These are phyloP conservation scores for Colletotrichum euphorbiae DNA, from an alignment of 2,329 filamentous ascomycete species.

Conservation along the genomic window DNA sequence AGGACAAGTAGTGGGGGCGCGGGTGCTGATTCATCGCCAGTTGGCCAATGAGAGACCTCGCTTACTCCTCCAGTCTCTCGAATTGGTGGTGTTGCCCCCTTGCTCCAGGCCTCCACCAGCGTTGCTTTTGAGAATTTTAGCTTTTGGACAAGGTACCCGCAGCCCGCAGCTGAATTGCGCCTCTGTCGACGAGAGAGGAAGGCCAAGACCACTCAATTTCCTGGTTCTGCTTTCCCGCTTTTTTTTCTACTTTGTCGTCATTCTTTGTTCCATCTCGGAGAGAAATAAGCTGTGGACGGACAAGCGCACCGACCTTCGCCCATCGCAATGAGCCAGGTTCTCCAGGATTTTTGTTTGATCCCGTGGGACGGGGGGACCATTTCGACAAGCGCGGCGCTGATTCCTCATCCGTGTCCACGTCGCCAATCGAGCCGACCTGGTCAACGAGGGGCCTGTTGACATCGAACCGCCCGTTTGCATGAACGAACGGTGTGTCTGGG, in stretches of 20 bases:
- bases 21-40: not conserved
- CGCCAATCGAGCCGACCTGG: not conserved
- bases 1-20: not conserved
- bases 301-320: not conserved
- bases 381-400: too few relatives aligned
- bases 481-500: conserved; percentile 1
- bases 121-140: conserved; percentile 30
- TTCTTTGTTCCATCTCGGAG: not conserved
- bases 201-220: conserved; percentile 12
- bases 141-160: conserved; percentile 9
- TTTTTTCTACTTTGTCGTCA: not conserved
- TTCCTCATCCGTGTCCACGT: not conserved
- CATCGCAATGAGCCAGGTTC: too few relatives aligned
- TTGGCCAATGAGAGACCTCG: conserved; percentile 3
- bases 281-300: not conserved
- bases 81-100: not conserved
- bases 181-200: conserved; percentile 17
- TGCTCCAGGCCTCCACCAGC: conserved; percentile 9
- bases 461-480: not conserved
- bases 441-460: not conserved
- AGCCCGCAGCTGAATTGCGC: conserved; percentile 20
- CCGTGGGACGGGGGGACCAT: too few relatives aligned
- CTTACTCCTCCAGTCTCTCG: conserved; percentile 3
- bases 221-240: not conserved
- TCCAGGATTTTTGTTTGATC: too few relatives aligned